Conservation (phyloP, 768 basidiomycete species). For the Lepiota venenata region DNA sequence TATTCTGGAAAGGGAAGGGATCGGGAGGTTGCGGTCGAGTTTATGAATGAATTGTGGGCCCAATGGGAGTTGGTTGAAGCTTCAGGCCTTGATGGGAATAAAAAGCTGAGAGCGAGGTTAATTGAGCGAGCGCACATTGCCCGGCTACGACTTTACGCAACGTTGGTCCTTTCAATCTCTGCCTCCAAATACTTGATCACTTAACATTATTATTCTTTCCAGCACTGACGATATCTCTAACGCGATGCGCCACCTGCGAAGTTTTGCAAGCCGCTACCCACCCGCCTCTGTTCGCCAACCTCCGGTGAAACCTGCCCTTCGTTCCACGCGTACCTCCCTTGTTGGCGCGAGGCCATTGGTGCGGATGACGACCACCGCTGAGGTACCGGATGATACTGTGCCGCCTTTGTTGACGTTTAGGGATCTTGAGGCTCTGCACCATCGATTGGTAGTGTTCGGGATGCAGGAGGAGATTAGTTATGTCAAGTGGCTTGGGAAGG, state of each 20-base stretch:
- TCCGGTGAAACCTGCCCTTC: slow-evolving; percentile 41
- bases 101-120: slow-evolving; percentile 37
- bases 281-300: slow-evolving; percentile 45
- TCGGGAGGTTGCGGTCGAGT: slow-evolving; percentile 41
- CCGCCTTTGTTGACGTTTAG: slow-evolving; percentile 76
- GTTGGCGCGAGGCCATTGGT: slow-evolving; percentile 61
- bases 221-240: slow-evolving; percentile 49
- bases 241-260: slow-evolving; percentile 53
- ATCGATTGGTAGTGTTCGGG: slow-evolving; percentile 52
- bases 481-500: slow-evolving; percentile 68
- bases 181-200: not conserved
- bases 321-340: slow-evolving; percentile 58
- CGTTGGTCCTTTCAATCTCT: slow-evolving; percentile 42
- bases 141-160: slow-evolving; percentile 59
- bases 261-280: slow-evolving; percentile 65
- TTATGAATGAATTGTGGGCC: slow-evolving; percentile 63
- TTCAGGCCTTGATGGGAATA: slow-evolving; percentile 25
- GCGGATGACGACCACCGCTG: slow-evolving; percentile 54
- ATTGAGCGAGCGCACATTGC: slow-evolving; percentile 69
- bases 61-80: slow-evolving; percentile 56
- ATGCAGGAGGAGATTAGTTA: slow-evolving; percentile 53
- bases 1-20: slow-evolving; percentile 39
- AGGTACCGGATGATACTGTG: slow-evolving; percentile 72
- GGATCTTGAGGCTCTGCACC: slow-evolving; percentile 79
- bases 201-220: slow-evolving; percentile 5